These are phyloP conservation scores for Piper longum DNA, from an alignment of 164 flowering plant species.

Conservation along the genomic window DNA sequence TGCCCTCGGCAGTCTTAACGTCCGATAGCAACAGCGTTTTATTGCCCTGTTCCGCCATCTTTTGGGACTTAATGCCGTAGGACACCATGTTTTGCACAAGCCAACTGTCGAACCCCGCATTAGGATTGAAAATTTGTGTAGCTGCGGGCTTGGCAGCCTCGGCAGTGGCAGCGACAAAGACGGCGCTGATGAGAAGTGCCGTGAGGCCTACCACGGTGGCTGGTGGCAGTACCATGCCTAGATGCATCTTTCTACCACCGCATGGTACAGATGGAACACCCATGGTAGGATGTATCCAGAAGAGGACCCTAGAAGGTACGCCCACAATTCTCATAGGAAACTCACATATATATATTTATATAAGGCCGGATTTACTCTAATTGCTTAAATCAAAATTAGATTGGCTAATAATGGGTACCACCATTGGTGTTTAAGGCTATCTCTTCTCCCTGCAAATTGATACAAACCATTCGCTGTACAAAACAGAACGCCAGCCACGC, in stretches of 20 bases:
- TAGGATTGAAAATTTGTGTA: no score
- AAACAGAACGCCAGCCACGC: no score
- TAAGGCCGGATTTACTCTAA: background rate
- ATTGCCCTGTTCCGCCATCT: background rate
- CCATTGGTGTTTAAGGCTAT: background rate
- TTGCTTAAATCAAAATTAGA: background rate
- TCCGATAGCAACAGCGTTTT: conserved; percentile 2
- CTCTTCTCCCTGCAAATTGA: no score
- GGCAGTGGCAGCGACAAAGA: background rate
- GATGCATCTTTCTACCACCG: background rate
- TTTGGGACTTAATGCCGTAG: background rate
- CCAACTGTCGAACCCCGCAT: background rate
- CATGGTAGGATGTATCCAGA: background rate
- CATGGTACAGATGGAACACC: background rate
- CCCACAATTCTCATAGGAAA: background rate
- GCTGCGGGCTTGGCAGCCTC: no score
- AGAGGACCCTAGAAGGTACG: background rate
- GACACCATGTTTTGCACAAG: background rate
- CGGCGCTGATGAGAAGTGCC: background rate
- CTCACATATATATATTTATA: background rate
- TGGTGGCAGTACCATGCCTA: background rate
- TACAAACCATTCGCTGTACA: background rate
- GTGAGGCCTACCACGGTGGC: background rate
- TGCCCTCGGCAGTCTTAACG: conserved; percentile 30
- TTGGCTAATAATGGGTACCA: background rate